These are phyloP conservation scores for Cercospora berteroae DNA, from an alignment of 2,329 filamentous ascomycete species.

Conservation along the genomic window DNA sequence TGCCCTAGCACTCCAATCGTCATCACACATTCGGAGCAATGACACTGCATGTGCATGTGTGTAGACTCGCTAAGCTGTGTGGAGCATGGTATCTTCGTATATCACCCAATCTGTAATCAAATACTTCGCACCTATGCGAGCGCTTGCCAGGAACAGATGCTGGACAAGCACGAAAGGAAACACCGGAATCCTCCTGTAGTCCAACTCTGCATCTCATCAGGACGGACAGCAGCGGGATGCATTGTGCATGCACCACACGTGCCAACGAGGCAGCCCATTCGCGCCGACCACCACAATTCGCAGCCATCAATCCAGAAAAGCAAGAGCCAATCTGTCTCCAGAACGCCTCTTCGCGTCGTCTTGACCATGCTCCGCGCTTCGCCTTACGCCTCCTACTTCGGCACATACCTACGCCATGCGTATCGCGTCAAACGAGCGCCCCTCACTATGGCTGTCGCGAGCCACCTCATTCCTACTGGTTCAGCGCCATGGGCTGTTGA, in stretches of 20 bases:
- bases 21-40: conserved; percentile 3
- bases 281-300: not conserved
- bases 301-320: not conserved
- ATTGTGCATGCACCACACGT: not conserved
- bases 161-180: not conserved
- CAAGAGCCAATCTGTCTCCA: not conserved
- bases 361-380: not conserved
- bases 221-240: not conserved
- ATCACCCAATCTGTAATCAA: conserved; percentile 3
- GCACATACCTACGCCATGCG: conserved; percentile 5
- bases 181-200: not conserved
- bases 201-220: not conserved
- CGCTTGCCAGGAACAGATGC: conserved; percentile 2
- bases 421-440: not conserved
- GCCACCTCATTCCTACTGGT: not conserved
- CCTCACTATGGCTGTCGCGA: not conserved
- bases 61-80: not conserved
- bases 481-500: not conserved
- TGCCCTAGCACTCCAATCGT: conserved; percentile 6
- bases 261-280: not conserved
- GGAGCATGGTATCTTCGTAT: not conserved
- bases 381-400: conserved; percentile 4
- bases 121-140: not conserved
- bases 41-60: not conserved
- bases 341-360: not conserved